Evolutionary conservation across 257 asterid genomes (phyloP).

Genomic region (Primulina eburnea): DNA sequence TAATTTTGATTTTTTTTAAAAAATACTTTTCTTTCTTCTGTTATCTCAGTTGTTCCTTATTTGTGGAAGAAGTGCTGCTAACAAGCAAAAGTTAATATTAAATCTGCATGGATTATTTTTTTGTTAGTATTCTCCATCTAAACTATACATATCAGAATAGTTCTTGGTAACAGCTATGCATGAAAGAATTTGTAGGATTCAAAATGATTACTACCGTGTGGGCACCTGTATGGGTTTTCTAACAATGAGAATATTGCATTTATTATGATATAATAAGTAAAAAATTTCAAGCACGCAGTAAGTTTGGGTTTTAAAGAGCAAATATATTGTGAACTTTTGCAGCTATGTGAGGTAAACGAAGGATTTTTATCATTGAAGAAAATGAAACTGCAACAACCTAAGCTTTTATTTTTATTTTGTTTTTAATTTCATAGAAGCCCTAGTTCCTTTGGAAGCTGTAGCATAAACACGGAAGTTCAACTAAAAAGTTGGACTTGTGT

Average conservation of each 20-base stretch:
- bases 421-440: neutral
- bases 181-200: neutral
- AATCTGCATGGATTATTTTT: neutral
- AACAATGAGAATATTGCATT: neutral
- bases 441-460: neutral
- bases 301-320: slow-evolving; percentile 3
- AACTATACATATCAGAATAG: neutral
- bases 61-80: neutral
- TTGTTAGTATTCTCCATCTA: neutral
- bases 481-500: neutral
- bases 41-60: neutral
- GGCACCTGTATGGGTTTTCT: neutral
- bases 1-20: neutral
- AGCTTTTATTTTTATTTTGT: too few species aligned
- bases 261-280: neutral
- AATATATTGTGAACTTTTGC: neutral
- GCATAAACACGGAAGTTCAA: neutral
- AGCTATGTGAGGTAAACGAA: neutral
- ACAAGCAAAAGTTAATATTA: neutral
- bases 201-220: neutral
- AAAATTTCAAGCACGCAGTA: neutral
- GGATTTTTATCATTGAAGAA: too few species aligned
- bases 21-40: slow-evolving; percentile 4
- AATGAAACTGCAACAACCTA: neutral
- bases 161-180: neutral